phyloP scores from a whole-genome alignment of 2,329 filamentous ascomycete species.

The Talaromyces albobiverticillius region DNA sequence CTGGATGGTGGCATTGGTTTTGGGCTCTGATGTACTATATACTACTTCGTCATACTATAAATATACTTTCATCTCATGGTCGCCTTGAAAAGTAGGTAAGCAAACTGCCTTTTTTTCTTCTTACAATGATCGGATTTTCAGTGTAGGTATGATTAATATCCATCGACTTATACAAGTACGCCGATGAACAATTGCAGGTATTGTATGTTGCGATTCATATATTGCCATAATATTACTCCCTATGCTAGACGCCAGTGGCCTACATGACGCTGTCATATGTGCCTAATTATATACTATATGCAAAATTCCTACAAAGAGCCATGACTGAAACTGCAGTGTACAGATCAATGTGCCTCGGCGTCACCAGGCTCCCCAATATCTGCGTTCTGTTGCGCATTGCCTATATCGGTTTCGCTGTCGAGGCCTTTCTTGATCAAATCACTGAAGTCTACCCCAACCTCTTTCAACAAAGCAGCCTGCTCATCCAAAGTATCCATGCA shows the following conservation, averaged over 20 bases:
- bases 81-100: background rate
- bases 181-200: no score
- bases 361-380: conserved; percentile 14
- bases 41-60: background rate
- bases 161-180: no score
- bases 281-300: background rate
- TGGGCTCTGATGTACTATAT: background rate
- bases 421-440: conserved; percentile 68
- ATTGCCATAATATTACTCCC: background rate
- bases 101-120: no score
- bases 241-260: background rate
- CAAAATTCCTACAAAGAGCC: background rate
- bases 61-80: background rate
- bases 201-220: no score
- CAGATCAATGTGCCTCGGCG: conserved; percentile 8
- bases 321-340: background rate
- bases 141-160: no score
- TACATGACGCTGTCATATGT: background rate
- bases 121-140: no score
- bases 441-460: conserved; percentile 87
- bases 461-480: conserved; percentile 74
- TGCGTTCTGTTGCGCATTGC: background rate
- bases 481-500: conserved; percentile 79
- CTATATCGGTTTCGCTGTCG: background rate
- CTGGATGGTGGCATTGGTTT: background rate